Percentiles rank a stretch among this genome's conserved stretches.
phyloP scores from a whole-genome alignment of 257 asterid genomes.

The Gentiana dahurica region DNA sequence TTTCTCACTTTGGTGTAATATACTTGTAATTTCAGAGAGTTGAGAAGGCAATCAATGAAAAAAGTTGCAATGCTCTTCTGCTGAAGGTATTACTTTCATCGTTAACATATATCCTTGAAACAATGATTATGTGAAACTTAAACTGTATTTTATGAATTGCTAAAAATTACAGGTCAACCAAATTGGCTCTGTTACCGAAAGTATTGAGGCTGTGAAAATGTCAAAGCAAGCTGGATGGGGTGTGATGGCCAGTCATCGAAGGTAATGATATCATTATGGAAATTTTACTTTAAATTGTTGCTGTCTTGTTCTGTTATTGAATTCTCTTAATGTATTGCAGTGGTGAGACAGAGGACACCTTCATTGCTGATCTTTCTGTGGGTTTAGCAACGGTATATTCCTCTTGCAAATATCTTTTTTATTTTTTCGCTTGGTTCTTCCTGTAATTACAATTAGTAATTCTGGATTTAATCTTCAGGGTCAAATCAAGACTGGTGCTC shows the following conservation, averaged over 20 bases:
- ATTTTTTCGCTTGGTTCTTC: not conserved
- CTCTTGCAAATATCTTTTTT: not conserved
- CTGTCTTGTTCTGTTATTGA: not conserved
- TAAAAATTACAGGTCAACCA: conserved; percentile 62
- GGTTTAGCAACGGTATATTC: conserved; percentile 68
- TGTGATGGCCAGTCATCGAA: conserved; percentile 96
- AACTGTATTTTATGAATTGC: not conserved
- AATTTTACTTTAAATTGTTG: no score
- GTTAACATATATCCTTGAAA: not conserved
- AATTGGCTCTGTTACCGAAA: conserved; percentile 93
- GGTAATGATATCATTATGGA: conserved; percentile 13
- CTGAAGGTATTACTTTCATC: conserved; percentile 48
- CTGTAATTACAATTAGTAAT: no score
- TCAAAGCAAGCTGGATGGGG: conserved; percentile 98
- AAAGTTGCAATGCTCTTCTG: conserved; percentile 90
- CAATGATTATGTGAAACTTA: not conserved
- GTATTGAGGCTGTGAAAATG: conserved; percentile 91
- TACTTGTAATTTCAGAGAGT: conserved; percentile 48
- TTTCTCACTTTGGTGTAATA: not conserved
- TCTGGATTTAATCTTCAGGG: conserved; percentile 34
- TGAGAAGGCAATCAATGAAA: conserved; percentile 81
- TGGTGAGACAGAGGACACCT: conserved; percentile 97
- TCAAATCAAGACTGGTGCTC: conserved; percentile 96
- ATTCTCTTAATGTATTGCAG: conserved; percentile 21
- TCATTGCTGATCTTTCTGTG: conserved; percentile 97